These are phyloP conservation scores for Vaccinium corymbosum DNA, from an alignment of 148 eudicot species.

Conservation along the genomic window DNA sequence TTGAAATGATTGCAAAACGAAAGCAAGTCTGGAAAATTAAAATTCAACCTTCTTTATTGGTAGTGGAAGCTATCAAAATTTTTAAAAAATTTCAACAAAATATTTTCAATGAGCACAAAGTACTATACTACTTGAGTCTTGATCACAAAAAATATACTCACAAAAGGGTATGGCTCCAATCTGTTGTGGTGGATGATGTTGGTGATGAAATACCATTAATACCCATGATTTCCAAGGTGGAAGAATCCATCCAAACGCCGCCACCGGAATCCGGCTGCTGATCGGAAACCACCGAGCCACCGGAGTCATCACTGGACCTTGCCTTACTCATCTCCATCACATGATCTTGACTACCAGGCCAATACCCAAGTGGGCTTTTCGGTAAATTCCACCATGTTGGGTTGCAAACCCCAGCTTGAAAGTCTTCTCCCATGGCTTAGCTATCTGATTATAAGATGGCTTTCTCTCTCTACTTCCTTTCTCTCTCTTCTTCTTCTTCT, in stretches of 20 bases:
- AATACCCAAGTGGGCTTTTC: conserved; percentile 35
- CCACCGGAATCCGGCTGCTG: conserved; percentile 11
- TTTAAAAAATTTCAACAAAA: background rate
- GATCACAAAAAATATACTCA: conserved; percentile 27
- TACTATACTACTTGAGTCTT: background rate
- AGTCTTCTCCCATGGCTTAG: conserved; percentile 56
- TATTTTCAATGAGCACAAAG: background rate
- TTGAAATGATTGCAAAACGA: conserved; percentile 20
- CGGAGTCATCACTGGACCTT: conserved; percentile 22
- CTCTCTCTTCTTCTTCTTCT: background rate
- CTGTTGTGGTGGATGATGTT: conserved; percentile 39
- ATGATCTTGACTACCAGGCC: conserved; percentile 28
- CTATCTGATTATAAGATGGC: background rate
- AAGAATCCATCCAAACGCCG: conserved; percentile 30
- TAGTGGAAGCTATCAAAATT: conserved; percentile 15
- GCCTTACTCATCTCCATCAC: conserved; percentile 29
- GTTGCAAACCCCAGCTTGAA: conserved; percentile 64
- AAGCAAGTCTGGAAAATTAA: conserved; percentile 13
- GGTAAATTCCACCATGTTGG: conserved; percentile 56
- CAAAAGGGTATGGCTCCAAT: conserved; percentile 57
- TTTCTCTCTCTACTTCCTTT: background rate
- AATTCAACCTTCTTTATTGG: conserved; percentile 17
- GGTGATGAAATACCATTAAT: conserved; percentile 36
- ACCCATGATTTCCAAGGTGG: conserved; percentile 42
- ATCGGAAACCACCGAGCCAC: conserved; percentile 27